Conservation (phyloP, 768 basidiomycete species). For the Tricholoma sp. region DNA sequence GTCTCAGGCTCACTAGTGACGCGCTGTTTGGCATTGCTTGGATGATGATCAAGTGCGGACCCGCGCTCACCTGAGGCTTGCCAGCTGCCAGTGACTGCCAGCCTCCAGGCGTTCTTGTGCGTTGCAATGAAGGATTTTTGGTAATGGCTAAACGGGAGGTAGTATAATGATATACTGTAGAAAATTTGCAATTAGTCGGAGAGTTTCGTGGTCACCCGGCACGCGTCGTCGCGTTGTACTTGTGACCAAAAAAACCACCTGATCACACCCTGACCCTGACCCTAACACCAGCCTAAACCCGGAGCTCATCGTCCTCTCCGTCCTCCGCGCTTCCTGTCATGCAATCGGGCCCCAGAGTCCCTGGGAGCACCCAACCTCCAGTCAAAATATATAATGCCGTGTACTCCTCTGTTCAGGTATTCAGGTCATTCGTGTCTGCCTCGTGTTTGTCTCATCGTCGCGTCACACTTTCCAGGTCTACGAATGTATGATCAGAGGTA, state of each 20-base stretch:
- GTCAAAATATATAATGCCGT: slow-evolving; percentile 93
- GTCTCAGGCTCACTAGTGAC: background rate
- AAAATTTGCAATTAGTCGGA: too few species aligned
- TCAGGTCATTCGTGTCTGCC: slow-evolving; percentile 8
- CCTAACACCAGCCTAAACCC: slow-evolving; percentile 18
- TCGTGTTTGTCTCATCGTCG: slow-evolving; percentile 30
- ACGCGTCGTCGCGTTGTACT: slow-evolving; percentile 35
- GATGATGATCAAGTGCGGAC: too few species aligned
- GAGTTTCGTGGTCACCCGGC: background rate
- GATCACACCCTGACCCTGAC: slow-evolving; percentile 20
- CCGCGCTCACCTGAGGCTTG: too few species aligned
- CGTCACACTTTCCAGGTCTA: slow-evolving; percentile 60
- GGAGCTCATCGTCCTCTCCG: slow-evolving; percentile 22
- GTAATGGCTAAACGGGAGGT: background rate
- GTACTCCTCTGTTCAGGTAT: slow-evolving; percentile 82
- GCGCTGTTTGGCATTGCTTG: slow-evolving; percentile 10
- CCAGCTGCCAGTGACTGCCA: too few species aligned
- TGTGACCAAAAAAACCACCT: slow-evolving; percentile 14
- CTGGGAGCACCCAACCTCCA: slow-evolving; percentile 42
- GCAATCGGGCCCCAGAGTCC: slow-evolving; percentile 42
- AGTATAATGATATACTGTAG: background rate
- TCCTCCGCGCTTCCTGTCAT: slow-evolving; percentile 26
- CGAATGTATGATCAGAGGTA: slow-evolving; percentile 97
- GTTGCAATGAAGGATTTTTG: background rate
- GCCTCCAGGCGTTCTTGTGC: too few species aligned